Evolutionary conservation across 139 green algal species (phyloP).

Genomic region (Eudorina sp.): DNA sequence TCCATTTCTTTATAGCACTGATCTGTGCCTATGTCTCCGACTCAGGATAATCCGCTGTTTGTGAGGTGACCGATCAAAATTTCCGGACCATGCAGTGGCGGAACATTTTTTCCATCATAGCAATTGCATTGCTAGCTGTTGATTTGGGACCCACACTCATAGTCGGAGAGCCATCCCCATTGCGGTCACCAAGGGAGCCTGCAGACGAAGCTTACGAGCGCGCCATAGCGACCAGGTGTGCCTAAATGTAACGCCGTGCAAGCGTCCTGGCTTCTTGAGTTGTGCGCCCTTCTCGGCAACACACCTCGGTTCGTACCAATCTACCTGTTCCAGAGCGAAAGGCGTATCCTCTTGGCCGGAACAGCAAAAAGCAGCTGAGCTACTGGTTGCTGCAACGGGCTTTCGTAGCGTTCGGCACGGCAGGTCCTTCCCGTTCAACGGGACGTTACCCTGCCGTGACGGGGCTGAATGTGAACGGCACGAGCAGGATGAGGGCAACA

Average conservation of each 20-base stretch:
- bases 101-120: neutral
- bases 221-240: slow-evolving; percentile 43
- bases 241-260: neutral
- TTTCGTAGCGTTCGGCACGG: slow-evolving; percentile 31
- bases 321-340: neutral
- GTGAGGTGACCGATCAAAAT: neutral
- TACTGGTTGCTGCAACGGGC: slow-evolving; percentile 41
- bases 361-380: slow-evolving; percentile 43
- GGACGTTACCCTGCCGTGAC: neutral
- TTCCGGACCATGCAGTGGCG: neutral
- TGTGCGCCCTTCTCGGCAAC: no score
- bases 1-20: no score
- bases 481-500: neutral
- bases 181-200: neutral
- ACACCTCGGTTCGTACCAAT: no score
- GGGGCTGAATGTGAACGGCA: neutral
- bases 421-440: slow-evolving; percentile 25
- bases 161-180: neutral
- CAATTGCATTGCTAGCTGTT: neutral
- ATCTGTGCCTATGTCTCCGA: no score
- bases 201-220: neutral
- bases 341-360: slow-evolving; percentile 1
- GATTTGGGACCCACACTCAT: neutral
- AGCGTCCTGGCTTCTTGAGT: no score
- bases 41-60: no score